Evolutionary conservation across 2,329 filamentous ascomycete species (phyloP), one percentile per base, ranked within the genome.

Genomic region (Thermochaetoides dissita): DNA sequence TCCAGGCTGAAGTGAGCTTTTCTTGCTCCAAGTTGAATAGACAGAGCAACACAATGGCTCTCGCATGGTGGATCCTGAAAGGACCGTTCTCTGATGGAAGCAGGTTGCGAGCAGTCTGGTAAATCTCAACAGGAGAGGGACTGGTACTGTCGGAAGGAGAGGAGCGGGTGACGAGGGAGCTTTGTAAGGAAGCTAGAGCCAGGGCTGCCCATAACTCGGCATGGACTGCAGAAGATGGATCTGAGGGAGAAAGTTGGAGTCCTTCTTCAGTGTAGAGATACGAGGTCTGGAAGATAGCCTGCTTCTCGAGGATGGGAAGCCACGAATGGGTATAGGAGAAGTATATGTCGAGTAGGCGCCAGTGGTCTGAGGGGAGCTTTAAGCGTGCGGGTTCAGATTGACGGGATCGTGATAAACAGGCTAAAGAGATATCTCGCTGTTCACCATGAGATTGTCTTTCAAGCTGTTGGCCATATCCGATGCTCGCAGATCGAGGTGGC

Each of bases 291-390:
- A 80, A 62, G 5, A 84, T 63, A 35, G 71, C 68, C 38, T 80
- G 72, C 47, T 78, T 81, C 48, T 85, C 78, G 8, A 81, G 65
- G 28, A 88, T 76, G 0, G 83, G 83, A 28, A 88, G 68, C 83
- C 83, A 88, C 41, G 72, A 76, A 55, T 87, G 80, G 0, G 79
- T 84, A 51, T 84, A 84, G 1, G 80, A 74, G 46, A 84, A 82
- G 55, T 85, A 87, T 5, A 81, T 68, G 49, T 86, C 79, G 34
- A 87, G 62, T 4, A 87, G 66, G 2, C 69, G 65, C 63, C 67
- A 77, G 54, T 69, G 73, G 52, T 74, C 69, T 10, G 58, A 53
- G 10, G 69, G 76, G 0, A 81, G 60, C 34, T 53, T 60, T 10
- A 49, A 29, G 11, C 32, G 42, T 37, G 39, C 7, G 4, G 40